Evolutionary conservation across 1,284 basidiomycete genomes (phyloP).

Genomic region (Trichosporon ovoides): DNA sequence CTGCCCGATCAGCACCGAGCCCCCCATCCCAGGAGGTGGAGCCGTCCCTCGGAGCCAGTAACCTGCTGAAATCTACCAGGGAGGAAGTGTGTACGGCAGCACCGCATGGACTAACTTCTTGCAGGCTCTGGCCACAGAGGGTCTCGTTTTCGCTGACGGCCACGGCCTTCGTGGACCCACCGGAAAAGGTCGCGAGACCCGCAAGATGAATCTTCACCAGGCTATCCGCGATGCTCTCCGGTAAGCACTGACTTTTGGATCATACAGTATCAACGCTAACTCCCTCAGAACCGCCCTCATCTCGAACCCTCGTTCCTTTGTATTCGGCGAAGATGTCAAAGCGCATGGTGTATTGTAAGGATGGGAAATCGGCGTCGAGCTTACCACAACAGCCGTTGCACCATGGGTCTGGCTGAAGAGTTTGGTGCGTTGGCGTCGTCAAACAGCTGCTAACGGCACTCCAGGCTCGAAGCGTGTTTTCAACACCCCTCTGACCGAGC

Average conservation of each 20-base stretch:
- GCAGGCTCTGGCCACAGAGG: constrained; percentile 63
- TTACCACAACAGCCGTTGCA: constrained; percentile 26
- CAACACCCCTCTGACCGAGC: constrained; percentile 88
- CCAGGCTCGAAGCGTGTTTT: constrained; percentile 85
- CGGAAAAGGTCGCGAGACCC: constrained; percentile 71
- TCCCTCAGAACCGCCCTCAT: constrained; percentile 64
- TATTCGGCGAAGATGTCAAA: constrained; percentile 90
- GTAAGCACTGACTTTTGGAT: constrained; percentile 46
- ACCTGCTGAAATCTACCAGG: constrained; percentile 25
- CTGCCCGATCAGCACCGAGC: constrained; percentile 6
- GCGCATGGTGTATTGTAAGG: constrained; percentile 89
- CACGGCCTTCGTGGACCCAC: constrained; percentile 52
- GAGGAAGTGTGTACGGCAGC: constrained; percentile 24
- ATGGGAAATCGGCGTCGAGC: constrained; percentile 54
- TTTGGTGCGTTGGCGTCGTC: constrained; percentile 59
- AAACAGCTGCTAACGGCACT: not conserved
- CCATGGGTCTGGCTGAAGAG: constrained; percentile 80
- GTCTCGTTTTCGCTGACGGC: constrained; percentile 64
- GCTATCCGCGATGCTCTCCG: constrained; percentile 82
- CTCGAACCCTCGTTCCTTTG: constrained; percentile 77
- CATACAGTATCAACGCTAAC: not conserved
- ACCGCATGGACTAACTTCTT: not conserved
- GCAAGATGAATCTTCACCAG: constrained; percentile 87
- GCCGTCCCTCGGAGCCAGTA: constrained; percentile 33
- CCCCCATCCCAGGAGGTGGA: constrained; percentile 22